Evolutionary conservation across 2,329 filamentous ascomycete genomes (phyloP), one percentile per base, ranked within the genome.

Genomic region (Phyllosticta paracitricarpa): DNA sequence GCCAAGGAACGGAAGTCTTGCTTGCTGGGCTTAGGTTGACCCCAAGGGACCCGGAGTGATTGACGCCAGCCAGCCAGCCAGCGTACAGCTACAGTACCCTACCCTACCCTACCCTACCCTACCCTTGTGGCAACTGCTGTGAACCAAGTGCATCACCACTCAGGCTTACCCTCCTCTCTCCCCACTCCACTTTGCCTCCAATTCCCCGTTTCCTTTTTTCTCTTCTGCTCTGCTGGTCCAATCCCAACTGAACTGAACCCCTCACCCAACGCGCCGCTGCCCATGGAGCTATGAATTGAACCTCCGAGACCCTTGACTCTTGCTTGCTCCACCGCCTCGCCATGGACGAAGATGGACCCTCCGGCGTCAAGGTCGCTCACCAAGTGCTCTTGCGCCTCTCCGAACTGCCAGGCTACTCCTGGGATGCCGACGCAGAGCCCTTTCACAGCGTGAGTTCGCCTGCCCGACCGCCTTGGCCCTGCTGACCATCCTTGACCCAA

Each of bases 391-490:
- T 68, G 63, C 70, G 73, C 12, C 68, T 76, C 60, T 54, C 67
- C n/a, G 73, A 75, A 65, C 67, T 76, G 22, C 71, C 71, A 26
- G 69, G 72, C 63, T 76, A 76, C 62, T 65, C 68, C 57, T 76
- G 73, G 73, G 69, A 74, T 61, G 64, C 71, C n/a, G 70, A 76
- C 56, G 71, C 75, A 22, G 68, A 72, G 56, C 78, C 78, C 9
- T 80, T 80, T 66, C 78, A 81, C 64, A 78, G 76, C 40, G 77
- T 76, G 63, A 63, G 71, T 59, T 12, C 10, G 14, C n/a, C 3
- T 35, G 26, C 12, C 17, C 53, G 26, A 24, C 51, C 9, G 28
- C 30, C n/a, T 25, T n/a, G 14, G 19, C 40, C 22, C 57, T 53
- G 63, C 69, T 71, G 62, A 72, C 19, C 9, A 64, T 48, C 10